Conservation (phyloP, 257 asterid genomes). For the Prunella vulgaris region DNA sequence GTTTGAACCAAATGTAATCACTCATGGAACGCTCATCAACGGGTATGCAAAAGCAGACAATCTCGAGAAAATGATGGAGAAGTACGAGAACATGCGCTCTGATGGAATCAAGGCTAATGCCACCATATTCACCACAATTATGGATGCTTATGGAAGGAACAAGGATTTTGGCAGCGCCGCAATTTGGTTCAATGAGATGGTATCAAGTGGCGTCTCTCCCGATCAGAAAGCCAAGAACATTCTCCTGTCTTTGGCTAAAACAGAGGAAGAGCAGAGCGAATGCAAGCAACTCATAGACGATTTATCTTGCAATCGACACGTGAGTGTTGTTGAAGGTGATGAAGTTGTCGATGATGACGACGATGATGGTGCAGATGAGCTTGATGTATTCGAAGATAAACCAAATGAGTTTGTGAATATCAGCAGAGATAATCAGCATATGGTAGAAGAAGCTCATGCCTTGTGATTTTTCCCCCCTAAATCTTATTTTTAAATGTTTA, state of each 20-base stretch:
- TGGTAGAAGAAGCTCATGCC: constrained; percentile 24
- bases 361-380: too few species aligned
- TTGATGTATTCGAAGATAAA: constrained; percentile 21
- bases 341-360: constrained; percentile 26
- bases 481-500: not conserved
- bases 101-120: constrained; percentile 62
- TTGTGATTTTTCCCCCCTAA: constrained; percentile 6
- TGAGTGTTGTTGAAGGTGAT: constrained; percentile 10
- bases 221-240: constrained; percentile 87
- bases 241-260: constrained; percentile 80
- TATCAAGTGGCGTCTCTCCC: constrained; percentile 50
- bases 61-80: constrained; percentile 85
- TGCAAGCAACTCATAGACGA: constrained; percentile 56
- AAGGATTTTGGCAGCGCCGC: constrained; percentile 70
- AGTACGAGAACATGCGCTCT: constrained; percentile 62
- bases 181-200: constrained; percentile 85
- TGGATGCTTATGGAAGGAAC: constrained; percentile 91
- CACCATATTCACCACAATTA: constrained; percentile 70
- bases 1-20: constrained; percentile 58
- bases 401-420: constrained; percentile 14
- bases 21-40: constrained; percentile 73
- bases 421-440: constrained; percentile 15
- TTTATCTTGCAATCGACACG: constrained; percentile 6
- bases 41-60: constrained; percentile 70
- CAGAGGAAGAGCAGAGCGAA: constrained; percentile 68